Evolutionary conservation across 2,329 filamentous ascomycete species (phyloP), one percentile per base, ranked within the genome.

Genomic region (Stachybotrys echinatus): DNA sequence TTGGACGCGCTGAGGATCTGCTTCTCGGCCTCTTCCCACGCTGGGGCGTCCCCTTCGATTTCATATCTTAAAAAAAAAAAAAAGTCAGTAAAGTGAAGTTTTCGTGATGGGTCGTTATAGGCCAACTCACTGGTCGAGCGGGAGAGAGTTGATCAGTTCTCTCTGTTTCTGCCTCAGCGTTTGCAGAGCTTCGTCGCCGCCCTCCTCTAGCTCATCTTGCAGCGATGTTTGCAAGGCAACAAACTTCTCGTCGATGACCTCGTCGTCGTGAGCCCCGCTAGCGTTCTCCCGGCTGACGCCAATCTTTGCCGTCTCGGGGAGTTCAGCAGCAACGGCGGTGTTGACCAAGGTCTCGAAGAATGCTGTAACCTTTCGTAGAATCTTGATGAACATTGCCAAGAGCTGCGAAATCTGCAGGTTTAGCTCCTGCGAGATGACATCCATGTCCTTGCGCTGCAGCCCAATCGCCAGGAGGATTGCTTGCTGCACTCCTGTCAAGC

Each of bases 301-400:
- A 7, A 83, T 72, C 47, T 67, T 74, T 57, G 80, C 75, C 3
- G 76, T 67, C 42, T 74, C 71, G 4, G 87, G 86, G 59, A 92
- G 73, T 44, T 82, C 76, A 2, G 83, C 81, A 50, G 83, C 85
- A 12, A 87, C 85, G 0, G 89, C 90, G 4, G 82, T 83, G 40
- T 90, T 82, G 3, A 96, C 78, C 1, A 97, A 70, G 4, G 77
- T 74, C 27, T 84, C 81, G 70, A 99, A 94, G 64, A 92, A 82
- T 3, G 80, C 77, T 3, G 88, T 88, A 38, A 96, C 80, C 73
- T 97, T 97, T 56, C 91, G 84, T 52, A 96, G 79, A 53, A 96
- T 87, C 76, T 99, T 99, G 67, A 96, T 89, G 69, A 99, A 97
- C 87, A 97, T 95, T 53, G 92, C 92, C 54, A 99, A 76, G 4